phyloP scores from a whole-genome alignment of 352 stramenopile species.

The Phytopythium sindhum region DNA sequence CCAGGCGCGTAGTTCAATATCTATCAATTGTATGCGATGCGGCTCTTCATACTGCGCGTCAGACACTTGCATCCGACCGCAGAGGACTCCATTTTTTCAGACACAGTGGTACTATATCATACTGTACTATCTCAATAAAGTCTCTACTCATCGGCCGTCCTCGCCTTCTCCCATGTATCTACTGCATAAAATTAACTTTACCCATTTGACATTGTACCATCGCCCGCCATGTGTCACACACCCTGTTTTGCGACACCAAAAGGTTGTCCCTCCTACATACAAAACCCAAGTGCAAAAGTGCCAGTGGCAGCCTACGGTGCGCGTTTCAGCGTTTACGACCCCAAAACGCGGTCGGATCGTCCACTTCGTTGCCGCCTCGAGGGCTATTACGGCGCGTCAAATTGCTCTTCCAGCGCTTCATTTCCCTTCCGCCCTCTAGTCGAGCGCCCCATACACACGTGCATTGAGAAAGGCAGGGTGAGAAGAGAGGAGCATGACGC shows the following conservation, averaged over 20 bases:
- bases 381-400: too few relatives aligned
- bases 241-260: not conserved
- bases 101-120: not conserved
- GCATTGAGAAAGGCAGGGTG: too few relatives aligned
- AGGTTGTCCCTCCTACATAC: not conserved
- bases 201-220: not conserved
- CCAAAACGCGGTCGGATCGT: not conserved
- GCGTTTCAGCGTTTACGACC: not conserved
- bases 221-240: slow-evolving; percentile 3
- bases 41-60: not conserved
- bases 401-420: too few relatives aligned
- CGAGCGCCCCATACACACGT: too few relatives aligned
- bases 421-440: too few relatives aligned
- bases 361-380: not conserved
- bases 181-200: not conserved
- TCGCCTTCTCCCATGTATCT: not conserved
- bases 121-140: not conserved
- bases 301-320: not conserved
- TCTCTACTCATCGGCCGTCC: not conserved
- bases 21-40: too few relatives aligned
- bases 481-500: not conserved
- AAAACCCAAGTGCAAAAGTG: not conserved
- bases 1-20: not conserved
- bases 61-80: not conserved
- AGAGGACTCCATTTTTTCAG: not conserved